These are phyloP conservation scores for Actinomortierella wolfii DNA, from an alignment of 371 early-diverging fungal genomes.

Conservation along the genomic window DNA sequence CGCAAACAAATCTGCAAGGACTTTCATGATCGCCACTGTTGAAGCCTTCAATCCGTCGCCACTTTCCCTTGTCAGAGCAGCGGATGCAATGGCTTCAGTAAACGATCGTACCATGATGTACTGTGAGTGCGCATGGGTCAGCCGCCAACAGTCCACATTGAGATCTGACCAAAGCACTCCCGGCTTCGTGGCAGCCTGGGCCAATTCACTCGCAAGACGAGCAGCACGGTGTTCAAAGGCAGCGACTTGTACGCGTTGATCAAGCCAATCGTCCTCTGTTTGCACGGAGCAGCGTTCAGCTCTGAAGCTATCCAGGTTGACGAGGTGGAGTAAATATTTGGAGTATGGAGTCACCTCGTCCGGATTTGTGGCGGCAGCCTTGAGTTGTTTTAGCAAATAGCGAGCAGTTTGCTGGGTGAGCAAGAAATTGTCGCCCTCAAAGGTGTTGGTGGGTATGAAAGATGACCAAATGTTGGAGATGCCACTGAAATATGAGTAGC, in stretches of 20 bases:
- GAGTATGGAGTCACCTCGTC: conserved; percentile 83
- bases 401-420: conserved; percentile 90
- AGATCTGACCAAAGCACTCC: conserved; percentile 81
- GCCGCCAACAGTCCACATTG: conserved; percentile 87
- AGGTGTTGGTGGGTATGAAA: conserved; percentile 94
- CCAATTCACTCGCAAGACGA: conserved; percentile 80
- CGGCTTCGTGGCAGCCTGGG: conserved; percentile 68
- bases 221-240: conserved; percentile 89
- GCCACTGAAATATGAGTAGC: conserved; percentile 91
- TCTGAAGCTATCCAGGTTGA: conserved; percentile 54
- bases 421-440: conserved; percentile 94
- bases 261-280: conserved; percentile 59
- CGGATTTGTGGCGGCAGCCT: conserved; percentile 76
- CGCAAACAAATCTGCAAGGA: conserved; percentile 82
- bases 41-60: too few relatives aligned
- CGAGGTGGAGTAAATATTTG: conserved; percentile 77
- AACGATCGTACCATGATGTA: conserved; percentile 89
- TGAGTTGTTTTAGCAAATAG: conserved; percentile 83
- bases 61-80: too few relatives aligned
- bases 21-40: conserved; percentile 57
- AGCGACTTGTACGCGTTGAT: conserved; percentile 70
- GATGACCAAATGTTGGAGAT: conserved; percentile 86
- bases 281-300: conserved; percentile 60
- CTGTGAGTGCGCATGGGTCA: conserved; percentile 82
- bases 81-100: conserved; percentile 71